Conservation (phyloP, 192 early-diverging fungal species). For the Dissophora ornata region DNA sequence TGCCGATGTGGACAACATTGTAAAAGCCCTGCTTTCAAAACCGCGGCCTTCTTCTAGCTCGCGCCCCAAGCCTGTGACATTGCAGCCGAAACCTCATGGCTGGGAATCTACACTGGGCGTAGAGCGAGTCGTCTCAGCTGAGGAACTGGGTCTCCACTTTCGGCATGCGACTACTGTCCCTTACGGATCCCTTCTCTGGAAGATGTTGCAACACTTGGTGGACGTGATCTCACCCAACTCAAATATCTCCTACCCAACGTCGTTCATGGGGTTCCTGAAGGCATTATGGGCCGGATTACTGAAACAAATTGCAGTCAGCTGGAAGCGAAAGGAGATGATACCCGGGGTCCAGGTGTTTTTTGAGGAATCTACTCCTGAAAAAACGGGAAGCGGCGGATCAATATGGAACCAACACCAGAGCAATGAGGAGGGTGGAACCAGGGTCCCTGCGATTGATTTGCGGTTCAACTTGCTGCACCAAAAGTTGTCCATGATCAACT, state of each 20-base stretch:
- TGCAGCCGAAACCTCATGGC: constrained; percentile 13
- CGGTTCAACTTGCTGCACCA: constrained; percentile 73
- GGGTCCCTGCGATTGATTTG: constrained; percentile 61
- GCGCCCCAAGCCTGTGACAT: constrained; percentile 10
- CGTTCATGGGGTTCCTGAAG: constrained; percentile 74
- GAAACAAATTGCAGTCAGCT: constrained; percentile 62
- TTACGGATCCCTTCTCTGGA: constrained; percentile 64
- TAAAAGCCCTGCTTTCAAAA: constrained; percentile 32
- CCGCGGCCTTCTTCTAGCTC: constrained; percentile 22
- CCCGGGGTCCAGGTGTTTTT: constrained; percentile 59
- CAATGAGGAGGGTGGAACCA: background rate
- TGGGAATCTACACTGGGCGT: background rate
- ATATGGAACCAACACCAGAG: constrained; percentile 18
- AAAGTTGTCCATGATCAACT: constrained; percentile 86
- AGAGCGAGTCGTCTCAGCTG: constrained; percentile 31
- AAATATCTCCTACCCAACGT: constrained; percentile 53
- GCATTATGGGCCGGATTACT: constrained; percentile 73
- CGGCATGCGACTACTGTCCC: constrained; percentile 57
- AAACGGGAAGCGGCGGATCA: constrained; percentile 9
- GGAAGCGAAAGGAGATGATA: constrained; percentile 64
- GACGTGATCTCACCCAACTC: constrained; percentile 53
- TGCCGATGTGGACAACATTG: constrained; percentile 54
- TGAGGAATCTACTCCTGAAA: background rate
- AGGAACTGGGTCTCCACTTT: constrained; percentile 55
- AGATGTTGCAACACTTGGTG: constrained; percentile 57